phyloP scores from a whole-genome alignment of 164 flowering plant genomes.

The Chimonanthus salicifolius region DNA sequence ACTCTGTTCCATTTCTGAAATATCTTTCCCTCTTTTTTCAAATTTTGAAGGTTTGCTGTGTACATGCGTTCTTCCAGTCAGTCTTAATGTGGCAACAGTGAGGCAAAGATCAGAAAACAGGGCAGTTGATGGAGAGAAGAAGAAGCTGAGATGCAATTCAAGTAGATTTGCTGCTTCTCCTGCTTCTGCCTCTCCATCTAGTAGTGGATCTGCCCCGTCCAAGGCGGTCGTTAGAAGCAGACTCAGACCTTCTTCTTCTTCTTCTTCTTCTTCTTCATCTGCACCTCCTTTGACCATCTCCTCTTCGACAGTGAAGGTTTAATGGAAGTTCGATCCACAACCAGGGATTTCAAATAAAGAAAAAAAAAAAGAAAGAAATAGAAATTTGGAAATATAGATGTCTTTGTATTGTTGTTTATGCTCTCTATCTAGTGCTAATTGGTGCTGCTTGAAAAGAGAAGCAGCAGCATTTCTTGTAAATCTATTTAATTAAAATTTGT shows the following conservation, averaged over 20 bases:
- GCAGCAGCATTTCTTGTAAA: too few relatives aligned
- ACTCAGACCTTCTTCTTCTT: background rate
- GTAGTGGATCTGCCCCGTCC: background rate
- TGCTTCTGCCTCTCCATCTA: slow-evolving; percentile 8
- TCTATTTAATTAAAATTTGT: too few relatives aligned
- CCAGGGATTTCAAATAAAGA: too few relatives aligned
- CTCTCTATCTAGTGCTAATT: too few relatives aligned
- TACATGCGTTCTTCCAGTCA: slow-evolving; percentile 72
- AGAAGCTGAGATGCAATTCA: slow-evolving; percentile 36
- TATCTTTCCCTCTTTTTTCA: too few relatives aligned
- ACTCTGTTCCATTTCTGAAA: too few relatives aligned
- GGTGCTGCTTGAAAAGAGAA: too few relatives aligned
- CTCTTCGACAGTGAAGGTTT: background rate
- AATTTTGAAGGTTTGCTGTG: slow-evolving; percentile 49
- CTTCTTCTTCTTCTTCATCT: too few relatives aligned
- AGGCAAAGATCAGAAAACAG: slow-evolving; percentile 33
- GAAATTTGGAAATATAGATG: too few relatives aligned
- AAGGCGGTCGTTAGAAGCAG: background rate
- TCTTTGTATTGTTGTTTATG: too few relatives aligned
- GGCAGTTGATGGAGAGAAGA: slow-evolving; percentile 35
- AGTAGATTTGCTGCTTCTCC: slow-evolving; percentile 15
- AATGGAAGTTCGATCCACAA: background rate
- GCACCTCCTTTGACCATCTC: background rate
- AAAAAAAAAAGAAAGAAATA: too few relatives aligned
- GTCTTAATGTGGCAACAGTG: slow-evolving; percentile 48